These are phyloP conservation scores for Leptographium galeiforme DNA, from an alignment of 2,329 filamentous ascomycete genomes.

Conservation along the genomic window DNA sequence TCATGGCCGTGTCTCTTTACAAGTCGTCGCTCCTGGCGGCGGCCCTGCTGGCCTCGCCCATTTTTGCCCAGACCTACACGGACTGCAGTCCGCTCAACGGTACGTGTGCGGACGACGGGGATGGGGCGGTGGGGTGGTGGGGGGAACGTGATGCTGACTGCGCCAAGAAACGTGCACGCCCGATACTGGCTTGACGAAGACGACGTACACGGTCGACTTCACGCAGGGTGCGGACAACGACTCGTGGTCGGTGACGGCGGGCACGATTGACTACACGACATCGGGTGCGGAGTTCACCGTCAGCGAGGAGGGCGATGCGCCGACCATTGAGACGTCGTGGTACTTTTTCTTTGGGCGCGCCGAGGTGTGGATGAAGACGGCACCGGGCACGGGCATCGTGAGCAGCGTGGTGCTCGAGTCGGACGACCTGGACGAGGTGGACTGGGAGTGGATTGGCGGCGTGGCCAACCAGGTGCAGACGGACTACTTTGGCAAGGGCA, in stretches of 20 bases:
- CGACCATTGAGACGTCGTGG: conserved; percentile 28
- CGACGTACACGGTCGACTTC: conserved; percentile 7
- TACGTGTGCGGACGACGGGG: background rate
- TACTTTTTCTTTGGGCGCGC: conserved; percentile 41
- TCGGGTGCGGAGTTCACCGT: conserved; percentile 5
- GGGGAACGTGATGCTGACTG: background rate
- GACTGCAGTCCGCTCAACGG: background rate
- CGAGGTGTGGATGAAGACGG: conserved; percentile 30
- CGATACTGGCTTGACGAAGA: background rate
- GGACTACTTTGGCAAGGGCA: conserved; percentile 72
- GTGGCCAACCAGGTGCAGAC: conserved; percentile 64
- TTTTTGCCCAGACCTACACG: background rate
- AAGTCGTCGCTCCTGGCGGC: background rate
- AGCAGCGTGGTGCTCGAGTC: conserved; percentile 35
- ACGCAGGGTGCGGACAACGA: conserved; percentile 3
- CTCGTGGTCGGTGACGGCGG: background rate
- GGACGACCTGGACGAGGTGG: conserved; percentile 38
- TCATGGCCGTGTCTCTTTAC: background rate
- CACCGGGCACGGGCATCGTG: conserved; percentile 34
- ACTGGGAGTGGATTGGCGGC: conserved; percentile 69
- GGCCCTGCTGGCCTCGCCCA: background rate
- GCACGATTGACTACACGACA: conserved; percentile 3
- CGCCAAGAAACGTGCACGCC: background rate
- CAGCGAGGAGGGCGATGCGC: conserved; percentile 23
- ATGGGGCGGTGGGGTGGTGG: no score